Evolutionary conservation across 805 yeast species (phyloP), one percentile per base, ranked within the genome.

Genomic region (Starmerella sirachaensis): DNA sequence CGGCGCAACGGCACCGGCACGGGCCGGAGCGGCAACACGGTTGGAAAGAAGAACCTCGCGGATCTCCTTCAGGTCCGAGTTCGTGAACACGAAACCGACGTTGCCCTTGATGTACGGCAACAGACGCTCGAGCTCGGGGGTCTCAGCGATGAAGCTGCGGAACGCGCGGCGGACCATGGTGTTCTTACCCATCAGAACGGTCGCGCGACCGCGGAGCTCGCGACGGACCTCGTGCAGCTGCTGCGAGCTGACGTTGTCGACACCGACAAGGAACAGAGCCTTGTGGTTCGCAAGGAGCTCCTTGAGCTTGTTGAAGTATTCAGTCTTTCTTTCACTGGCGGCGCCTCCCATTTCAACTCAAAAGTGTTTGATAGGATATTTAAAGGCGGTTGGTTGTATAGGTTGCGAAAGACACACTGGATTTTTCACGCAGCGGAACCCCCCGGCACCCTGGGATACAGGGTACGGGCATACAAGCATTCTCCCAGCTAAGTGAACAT

Each of bases 141-240:
- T 74, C 65, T 88, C 97, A 60, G 78, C 38, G 56, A 86, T 63
- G 78, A 84, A 83, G 60, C 85, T 91, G 74, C 98, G 85, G 76
- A 91, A 72, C 64, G 98, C 99, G 74, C 97, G 85, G 76, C 99
- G 84, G 56, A 91, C 94, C 97, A 91, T 88, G 77, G 99, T 91
- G 95, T 91, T 91, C 82, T 91, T 91, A 75, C 99, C 99, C 98
- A 91, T 91, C 62, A 91, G 73, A 56, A 91, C 86, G 56, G 82
- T 91, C 62, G 91, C 98, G 47, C 76, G 80, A 56, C 84, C 82
- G 74, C 99, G 85, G 62, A 91, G 78, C 53, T 84, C 69, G 76
- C 81, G 85, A 81, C 99, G 85, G 74, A 85, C 76, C 77, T 91
- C 94, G 74, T 91, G 99, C 95, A 91, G 86, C 74, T 91, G 98